Conservation (phyloP, 75 land plant genomes). For the Picea glauca region DNA sequence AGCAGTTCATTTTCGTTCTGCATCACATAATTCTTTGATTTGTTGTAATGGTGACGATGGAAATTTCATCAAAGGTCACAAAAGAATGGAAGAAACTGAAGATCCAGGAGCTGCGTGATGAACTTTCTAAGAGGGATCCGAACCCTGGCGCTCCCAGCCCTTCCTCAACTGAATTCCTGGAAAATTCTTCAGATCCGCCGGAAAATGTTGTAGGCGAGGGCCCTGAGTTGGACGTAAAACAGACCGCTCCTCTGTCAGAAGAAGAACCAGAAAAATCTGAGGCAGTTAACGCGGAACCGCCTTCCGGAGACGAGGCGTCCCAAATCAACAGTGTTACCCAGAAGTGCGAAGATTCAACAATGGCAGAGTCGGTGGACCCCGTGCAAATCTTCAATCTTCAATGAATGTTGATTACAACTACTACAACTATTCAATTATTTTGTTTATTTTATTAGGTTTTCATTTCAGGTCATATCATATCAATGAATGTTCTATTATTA, state of each 20-base stretch:
- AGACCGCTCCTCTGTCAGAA: neutral
- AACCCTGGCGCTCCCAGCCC: constrained; percentile 18
- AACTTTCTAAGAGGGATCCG: constrained; percentile 14
- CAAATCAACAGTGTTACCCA: neutral
- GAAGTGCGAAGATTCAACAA: neutral
- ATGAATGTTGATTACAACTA: too few species aligned
- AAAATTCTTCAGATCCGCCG: neutral
- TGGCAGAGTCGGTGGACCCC: neutral
- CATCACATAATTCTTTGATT: too few species aligned
- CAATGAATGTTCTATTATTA: too few species aligned
- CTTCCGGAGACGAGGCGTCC: neutral
- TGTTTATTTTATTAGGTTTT: too few species aligned
- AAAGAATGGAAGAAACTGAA: constrained; percentile 35
- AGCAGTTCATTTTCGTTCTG: too few species aligned
- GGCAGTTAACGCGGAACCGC: neutral
- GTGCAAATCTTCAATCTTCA: too few species aligned
- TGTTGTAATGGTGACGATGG: neutral
- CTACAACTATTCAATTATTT: too few species aligned
- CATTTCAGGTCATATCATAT: too few species aligned
- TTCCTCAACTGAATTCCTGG: constrained; percentile 15
- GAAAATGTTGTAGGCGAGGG: neutral
- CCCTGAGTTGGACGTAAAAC: neutral
- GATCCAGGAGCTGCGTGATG: constrained; percentile 27
- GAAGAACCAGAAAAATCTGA: neutral
- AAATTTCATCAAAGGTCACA: neutral